Base-by-base conservation (phyloP, 176 grass and related monocot genomes). In the Raddia distichophylla region DNA sequence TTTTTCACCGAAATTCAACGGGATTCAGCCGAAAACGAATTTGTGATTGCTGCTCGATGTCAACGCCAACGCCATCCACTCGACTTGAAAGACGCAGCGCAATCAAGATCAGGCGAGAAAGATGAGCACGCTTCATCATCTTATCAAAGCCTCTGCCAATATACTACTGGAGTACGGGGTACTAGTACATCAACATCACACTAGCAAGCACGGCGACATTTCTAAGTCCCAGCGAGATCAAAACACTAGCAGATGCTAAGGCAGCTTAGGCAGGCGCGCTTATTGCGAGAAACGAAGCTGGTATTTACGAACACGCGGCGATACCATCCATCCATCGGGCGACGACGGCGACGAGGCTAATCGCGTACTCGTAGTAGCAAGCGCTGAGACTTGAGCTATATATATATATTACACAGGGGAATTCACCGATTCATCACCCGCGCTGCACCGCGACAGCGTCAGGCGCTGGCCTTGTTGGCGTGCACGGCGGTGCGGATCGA, bases 401-500 rank as follows among this genome's bases (percentile, higher is more conserved):
- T 22, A 34, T 74, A 22, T 53, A 84, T 22, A 34, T 12, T 47
- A 42, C 46, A 54, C 49, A 76, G 7, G 7, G 64, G 37, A 27
- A 27, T 27, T 27, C 27, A 27, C 27, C 27, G 27, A 48, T 44
- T 17, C 6, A 32, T 33, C 2, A 2, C 18, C 8, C 11, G 3
- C 1, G 7, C 10, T 1, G 1, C 0, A 15, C 44, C 60, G 50
- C 15, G 35, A 33, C 34, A 32, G 54, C 56, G 80, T 86, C 83
- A 88, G 20, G 94, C 88, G 72, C 76, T 87, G 6, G 88, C 88
- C 81, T 87, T 89, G 80, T 75, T 76, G 45, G 80, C 64, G 37
- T 76, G 59, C 33, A 35, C 47, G 59, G 84, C 67, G 16, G 85
- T 49, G 52, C 83, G 93, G 64, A 87, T 82, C 17, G 90, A 80